phyloP scores from a whole-genome alignment of 2,329 filamentous ascomycete genomes.

The Colletotrichum sansevieriae region DNA sequence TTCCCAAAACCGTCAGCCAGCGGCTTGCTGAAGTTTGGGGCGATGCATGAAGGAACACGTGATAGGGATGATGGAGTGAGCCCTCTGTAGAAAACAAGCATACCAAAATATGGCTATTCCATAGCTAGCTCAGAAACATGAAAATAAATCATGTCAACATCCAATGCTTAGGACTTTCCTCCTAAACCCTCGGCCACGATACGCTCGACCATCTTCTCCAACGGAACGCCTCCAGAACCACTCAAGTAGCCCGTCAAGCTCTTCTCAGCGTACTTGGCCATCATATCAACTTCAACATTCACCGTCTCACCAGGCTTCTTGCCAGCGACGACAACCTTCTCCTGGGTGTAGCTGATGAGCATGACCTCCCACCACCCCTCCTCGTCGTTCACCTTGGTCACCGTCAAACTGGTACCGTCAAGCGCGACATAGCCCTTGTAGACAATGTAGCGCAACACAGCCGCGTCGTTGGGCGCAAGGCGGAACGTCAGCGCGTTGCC shows the following conservation, averaged over 20 bases:
- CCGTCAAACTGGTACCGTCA: conserved; percentile 93
- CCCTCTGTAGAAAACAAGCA: conserved; percentile 6
- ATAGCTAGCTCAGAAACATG: conserved; percentile 2
- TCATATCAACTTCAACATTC: conserved; percentile 94
- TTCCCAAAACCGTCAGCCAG: conserved; percentile 73
- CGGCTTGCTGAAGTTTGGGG: conserved; percentile 82
- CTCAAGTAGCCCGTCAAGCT: conserved; percentile 85
- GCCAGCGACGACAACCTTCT: conserved; percentile 84
- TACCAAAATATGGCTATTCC: background rate
- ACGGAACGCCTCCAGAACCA: conserved; percentile 64
- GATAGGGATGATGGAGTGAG: background rate
- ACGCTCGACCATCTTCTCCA: conserved; percentile 80
- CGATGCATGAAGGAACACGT: conserved; percentile 52
- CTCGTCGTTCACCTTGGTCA: conserved; percentile 86
- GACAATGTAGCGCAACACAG: conserved; percentile 87
- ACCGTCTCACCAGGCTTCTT: conserved; percentile 86
- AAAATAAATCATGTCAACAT: background rate
- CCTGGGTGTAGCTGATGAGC: conserved; percentile 97
- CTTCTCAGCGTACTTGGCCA: conserved; percentile 90
- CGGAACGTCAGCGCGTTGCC: conserved; percentile 92
- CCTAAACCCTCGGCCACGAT: conserved; percentile 76
- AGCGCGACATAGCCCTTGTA: conserved; percentile 97
- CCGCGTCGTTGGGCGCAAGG: conserved; percentile 77
- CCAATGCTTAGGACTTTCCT: conserved; percentile 50
- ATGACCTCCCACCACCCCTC: conserved; percentile 94